Conservation (phyloP, 169 alveolate species). For the Perkinsus chesapeaki region DNA sequence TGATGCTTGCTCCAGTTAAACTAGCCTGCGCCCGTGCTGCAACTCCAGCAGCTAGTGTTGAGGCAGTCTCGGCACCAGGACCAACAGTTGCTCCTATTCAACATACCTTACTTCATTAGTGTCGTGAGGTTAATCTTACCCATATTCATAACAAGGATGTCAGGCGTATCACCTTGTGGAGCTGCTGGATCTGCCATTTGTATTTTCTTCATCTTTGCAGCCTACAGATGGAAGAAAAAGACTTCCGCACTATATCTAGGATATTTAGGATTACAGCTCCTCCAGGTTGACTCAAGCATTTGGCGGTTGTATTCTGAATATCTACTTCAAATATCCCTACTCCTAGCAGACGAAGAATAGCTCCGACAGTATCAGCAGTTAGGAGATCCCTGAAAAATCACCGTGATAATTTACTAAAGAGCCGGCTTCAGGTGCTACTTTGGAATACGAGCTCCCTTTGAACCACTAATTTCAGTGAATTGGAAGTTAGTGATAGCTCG, state of each 20-base stretch:
- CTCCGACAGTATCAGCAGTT: not conserved
- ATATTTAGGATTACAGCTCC: not conserved
- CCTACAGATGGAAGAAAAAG: not conserved
- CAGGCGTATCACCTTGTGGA: not conserved
- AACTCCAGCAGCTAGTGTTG: not conserved
- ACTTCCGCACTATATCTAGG: not conserved
- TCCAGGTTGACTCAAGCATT: not conserved
- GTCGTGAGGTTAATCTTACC: not conserved
- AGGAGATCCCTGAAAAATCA: not conserved
- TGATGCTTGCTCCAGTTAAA: not conserved
- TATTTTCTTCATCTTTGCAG: not conserved
- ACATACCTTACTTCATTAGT: not conserved
- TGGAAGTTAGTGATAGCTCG: not conserved
- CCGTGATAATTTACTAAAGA: not conserved
- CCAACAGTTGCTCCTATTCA: not conserved
- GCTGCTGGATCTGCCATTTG: not conserved
- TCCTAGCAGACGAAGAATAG: not conserved
- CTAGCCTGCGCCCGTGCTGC: not conserved
- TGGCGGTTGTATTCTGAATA: not conserved
- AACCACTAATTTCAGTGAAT: not conserved
- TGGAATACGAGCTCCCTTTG: not conserved
- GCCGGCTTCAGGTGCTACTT: not conserved
- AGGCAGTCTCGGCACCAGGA: not conserved
- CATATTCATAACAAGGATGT: not conserved
- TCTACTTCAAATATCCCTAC: not conserved